phyloP scores from a whole-genome alignment of 441 rosid species.

The Lepidium campestre region DNA sequence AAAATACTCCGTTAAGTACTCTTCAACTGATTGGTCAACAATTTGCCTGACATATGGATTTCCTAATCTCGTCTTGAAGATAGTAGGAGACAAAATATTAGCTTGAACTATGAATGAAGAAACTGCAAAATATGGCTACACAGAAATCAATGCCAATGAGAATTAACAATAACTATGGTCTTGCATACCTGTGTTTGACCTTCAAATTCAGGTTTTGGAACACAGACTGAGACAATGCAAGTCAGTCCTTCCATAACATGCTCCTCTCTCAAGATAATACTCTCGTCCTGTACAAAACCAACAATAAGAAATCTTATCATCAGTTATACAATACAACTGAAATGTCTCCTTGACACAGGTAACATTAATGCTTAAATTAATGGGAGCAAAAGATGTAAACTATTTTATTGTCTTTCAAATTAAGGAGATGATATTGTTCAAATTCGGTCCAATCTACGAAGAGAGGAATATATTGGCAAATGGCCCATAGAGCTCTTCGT shows the following conservation, averaged over 20 bases:
- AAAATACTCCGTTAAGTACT: constrained; percentile 83
- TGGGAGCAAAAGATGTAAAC: background rate
- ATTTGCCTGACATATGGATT: constrained; percentile 93
- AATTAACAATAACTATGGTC: background rate
- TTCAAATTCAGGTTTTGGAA: constrained; percentile 97
- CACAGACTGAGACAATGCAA: constrained; percentile 86
- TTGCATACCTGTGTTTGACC: constrained; percentile 91
- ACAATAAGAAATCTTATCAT: background rate
- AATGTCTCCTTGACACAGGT: background rate
- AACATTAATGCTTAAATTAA: background rate
- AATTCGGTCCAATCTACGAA: background rate
- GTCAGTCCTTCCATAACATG: constrained; percentile 97
- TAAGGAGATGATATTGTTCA: background rate
- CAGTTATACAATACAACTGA: background rate
- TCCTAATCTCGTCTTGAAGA: constrained; percentile 81
- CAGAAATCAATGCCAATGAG: constrained; percentile 11
- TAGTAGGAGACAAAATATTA: background rate
- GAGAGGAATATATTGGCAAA: background rate
- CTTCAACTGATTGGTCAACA: constrained; percentile 91
- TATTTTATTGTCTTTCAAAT: background rate
- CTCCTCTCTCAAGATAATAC: constrained; percentile 80
- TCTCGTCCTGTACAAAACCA: constrained; percentile 63
- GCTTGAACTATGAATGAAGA: constrained; percentile 1
- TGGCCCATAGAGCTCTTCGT: background rate
- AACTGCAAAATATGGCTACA: background rate